These are phyloP conservation scores for Leucogyrophana mollusca DNA, from an alignment of 768 basidiomycete genomes.

Conservation along the genomic window DNA sequence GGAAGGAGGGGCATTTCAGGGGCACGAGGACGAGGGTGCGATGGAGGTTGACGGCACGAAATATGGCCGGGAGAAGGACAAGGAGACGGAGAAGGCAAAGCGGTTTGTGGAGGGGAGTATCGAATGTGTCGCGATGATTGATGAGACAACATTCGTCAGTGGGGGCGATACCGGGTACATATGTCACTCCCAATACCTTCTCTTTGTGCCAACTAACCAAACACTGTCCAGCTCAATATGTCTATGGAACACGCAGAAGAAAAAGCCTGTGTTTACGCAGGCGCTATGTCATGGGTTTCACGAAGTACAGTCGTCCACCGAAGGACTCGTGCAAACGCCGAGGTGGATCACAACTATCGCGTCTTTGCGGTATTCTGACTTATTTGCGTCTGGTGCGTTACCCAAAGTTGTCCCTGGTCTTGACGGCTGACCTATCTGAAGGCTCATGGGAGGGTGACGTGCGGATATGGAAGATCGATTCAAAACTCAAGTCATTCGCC, in stretches of 20 bases:
- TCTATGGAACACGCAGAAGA: conserved; percentile 89
- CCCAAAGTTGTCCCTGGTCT: background rate
- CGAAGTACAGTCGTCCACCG: conserved; percentile 66
- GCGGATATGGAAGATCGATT: conserved; percentile 88
- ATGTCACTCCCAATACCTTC: background rate
- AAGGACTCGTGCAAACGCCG: conserved; percentile 72
- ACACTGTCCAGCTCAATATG: conserved; percentile 62
- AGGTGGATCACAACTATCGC: conserved; percentile 91
- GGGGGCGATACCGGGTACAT: conserved; percentile 96
- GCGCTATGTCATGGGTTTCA: conserved; percentile 86
- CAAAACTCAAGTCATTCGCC: conserved; percentile 74
- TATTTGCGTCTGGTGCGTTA: conserved; percentile 81
- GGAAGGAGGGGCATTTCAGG: conserved; percentile 72
- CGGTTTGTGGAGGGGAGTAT: conserved; percentile 86
- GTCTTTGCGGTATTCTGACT: conserved; percentile 82
- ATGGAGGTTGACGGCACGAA: conserved; percentile 30
- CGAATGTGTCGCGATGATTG: conserved; percentile 92
- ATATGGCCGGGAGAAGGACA: conserved; percentile 25
- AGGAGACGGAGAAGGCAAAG: conserved; percentile 37
- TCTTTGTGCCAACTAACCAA: conserved; percentile 3
- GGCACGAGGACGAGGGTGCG: conserved; percentile 49
- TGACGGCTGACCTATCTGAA: conserved; percentile 25
- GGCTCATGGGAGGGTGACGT: conserved; percentile 94
- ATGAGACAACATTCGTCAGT: conserved; percentile 88
- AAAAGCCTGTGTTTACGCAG: conserved; percentile 90